A percentile compares a stretch with the other conserved stretches of the same genome.
Conservation (phyloP, 1,139 yeast genomes). For the Candida pseudoviswanathii region DNA sequence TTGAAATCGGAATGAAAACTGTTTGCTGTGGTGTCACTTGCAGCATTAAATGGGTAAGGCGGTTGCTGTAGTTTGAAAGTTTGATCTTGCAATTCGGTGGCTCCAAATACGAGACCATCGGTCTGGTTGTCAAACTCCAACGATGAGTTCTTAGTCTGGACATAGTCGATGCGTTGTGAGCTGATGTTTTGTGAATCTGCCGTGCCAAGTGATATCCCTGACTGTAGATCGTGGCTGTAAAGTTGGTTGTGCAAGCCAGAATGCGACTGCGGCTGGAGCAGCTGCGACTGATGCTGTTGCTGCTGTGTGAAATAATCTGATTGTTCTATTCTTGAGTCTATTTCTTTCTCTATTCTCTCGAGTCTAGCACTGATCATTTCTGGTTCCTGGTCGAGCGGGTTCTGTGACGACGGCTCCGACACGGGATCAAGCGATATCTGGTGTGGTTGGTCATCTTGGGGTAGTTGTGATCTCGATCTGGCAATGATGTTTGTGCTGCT, state of each 20-base stretch:
- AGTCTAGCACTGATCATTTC: slow-evolving; percentile 14
- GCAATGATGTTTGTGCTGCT: slow-evolving; percentile 2
- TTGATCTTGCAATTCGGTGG: slow-evolving; percentile 14
- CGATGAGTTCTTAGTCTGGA: slow-evolving; percentile 5
- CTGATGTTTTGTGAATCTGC: slow-evolving; percentile 6
- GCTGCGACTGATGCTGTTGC: background rate
- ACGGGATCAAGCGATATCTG: background rate
- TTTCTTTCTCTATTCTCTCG: slow-evolving; percentile 12
- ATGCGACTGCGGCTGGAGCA: background rate
- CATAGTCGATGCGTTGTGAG: slow-evolving; percentile 12
- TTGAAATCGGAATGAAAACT: background rate
- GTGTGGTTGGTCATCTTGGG: background rate
- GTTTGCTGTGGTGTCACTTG: slow-evolving; percentile 10
- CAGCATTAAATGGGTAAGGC: slow-evolving; percentile 15
- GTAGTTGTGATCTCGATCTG: slow-evolving; percentile 2
- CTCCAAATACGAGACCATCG: slow-evolving; percentile 12
- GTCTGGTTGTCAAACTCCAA: slow-evolving; percentile 7
- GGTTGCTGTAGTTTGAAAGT: slow-evolving; percentile 28
- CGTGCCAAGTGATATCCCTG: slow-evolving; percentile 11
- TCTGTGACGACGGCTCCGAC: background rate
- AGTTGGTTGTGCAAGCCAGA: background rate
- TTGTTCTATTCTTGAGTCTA: slow-evolving; percentile 6
- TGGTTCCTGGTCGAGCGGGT: slow-evolving; percentile 14
- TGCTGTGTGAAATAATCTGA: background rate
- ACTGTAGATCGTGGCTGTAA: slow-evolving; percentile 2